Conservation (phyloP, 202 grass and related monocot genomes). For the Zizania palustris region DNA sequence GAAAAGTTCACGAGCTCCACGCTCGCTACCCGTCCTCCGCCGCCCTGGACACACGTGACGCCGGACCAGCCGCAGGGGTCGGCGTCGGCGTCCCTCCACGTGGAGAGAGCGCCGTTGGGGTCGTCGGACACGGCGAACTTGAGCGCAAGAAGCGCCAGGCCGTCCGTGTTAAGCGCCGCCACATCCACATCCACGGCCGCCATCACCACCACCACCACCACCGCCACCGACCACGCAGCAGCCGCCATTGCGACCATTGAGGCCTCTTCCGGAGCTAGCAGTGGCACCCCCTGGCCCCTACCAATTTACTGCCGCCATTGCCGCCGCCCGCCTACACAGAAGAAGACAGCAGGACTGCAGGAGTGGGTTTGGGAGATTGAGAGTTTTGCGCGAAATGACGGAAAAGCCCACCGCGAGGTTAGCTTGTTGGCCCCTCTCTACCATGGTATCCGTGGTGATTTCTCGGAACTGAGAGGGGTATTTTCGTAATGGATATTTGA, state of each 20-base stretch:
- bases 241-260: slow-evolving; percentile 30
- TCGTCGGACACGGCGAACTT: slow-evolving; percentile 83
- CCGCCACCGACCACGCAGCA: background rate
- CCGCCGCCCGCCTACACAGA: background rate
- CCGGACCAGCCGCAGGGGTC: slow-evolving; percentile 84
- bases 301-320: slow-evolving; percentile 38
- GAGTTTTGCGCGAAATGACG: slow-evolving; percentile 58
- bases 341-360: slow-evolving; percentile 25
- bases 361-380: slow-evolving; percentile 46
- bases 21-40: slow-evolving; percentile 52
- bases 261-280: background rate
- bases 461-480: background rate
- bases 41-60: slow-evolving; percentile 51
- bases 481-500: slow-evolving; percentile 34
- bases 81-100: slow-evolving; percentile 75
- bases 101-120: slow-evolving; percentile 50
- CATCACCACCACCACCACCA: background rate
- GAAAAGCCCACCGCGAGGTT: background rate
- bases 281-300: no score
- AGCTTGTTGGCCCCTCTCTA: background rate
- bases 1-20: slow-evolving; percentile 73
- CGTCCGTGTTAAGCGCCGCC: slow-evolving; percentile 76
- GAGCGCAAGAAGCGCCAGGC: slow-evolving; percentile 83
- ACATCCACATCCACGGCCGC: background rate
- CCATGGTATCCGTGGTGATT: background rate